Evolutionary conservation across 2,329 filamentous ascomycete species (phyloP), one percentile per base, ranked within the genome.

Genomic region (Sordariomycetes sp.): DNA sequence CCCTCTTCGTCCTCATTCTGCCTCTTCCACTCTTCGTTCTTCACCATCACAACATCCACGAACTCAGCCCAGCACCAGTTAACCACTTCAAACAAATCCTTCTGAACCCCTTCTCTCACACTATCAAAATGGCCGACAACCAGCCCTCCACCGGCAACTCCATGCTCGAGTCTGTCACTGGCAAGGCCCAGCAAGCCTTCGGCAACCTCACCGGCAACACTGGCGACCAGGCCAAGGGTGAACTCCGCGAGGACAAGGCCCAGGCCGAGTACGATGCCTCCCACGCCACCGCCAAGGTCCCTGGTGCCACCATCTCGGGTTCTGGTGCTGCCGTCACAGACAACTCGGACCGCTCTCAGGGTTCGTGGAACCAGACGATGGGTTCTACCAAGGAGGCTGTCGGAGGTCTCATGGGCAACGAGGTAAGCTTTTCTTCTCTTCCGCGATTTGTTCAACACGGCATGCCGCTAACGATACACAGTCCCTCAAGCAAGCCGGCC

Each of bases 311-410:
- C 17, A 70, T 84, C 38, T 80, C 80, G 9, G 66, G 79, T 33
- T 73, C 76, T 0, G 86, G 86, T 31, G 81, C 78, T 23, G 65
- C 83, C 32, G 72, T 79, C 41, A 70, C 74, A 45, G 86, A 94
- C 58, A 68, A 85, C 58, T 66, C 79, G 9, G 68, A 90, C 55
- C 84, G 87, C 43, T 64, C 70, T 16, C 55, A 74, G 14, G 88
- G 90, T 28, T 70, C 71, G 14, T 93, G 82, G 79, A 86, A 94
- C 65, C 88, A 95, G 63, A 94, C 86, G 5, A 52, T 88, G n/a
- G 90, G 88, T 34, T 75, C 82, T 1, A 79, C 79, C 28, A 95
- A 95, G 67, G 86, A 95, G 55, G 66, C 79, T 5, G 42, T 92
- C 1, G 90, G 90, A 38, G 79, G 79, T 14, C 47, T 90, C 5